phyloP scores from a whole-genome alignment of 2,329 filamentous ascomycete genomes.

The Xylariomycetidae sp. region DNA sequence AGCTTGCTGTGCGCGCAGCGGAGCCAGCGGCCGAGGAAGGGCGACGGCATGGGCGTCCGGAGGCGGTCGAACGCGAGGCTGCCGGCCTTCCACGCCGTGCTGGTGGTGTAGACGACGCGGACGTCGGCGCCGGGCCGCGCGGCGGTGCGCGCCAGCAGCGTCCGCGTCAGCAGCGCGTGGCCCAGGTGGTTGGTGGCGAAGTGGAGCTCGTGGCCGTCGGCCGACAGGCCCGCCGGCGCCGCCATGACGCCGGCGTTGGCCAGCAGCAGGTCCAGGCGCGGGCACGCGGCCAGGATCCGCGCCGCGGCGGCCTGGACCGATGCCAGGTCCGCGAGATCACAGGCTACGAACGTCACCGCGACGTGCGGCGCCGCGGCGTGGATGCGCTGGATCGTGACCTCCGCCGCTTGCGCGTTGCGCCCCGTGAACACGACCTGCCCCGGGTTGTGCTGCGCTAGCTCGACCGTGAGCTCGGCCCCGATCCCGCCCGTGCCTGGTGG shows the following conservation, averaged over 20 bases:
- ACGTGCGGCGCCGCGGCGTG: constrained; percentile 1
- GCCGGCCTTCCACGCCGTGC: constrained; percentile 4
- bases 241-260: constrained; percentile 37
- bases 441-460: constrained; percentile 12
- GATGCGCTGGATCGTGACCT: constrained; percentile 6
- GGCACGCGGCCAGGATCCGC: constrained; percentile 13
- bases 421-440: constrained; percentile 17
- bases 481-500: constrained; percentile 14
- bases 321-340: constrained; percentile 8
- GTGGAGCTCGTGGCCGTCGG: constrained; percentile 36
- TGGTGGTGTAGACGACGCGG: constrained; percentile 9
- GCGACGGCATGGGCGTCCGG: constrained; percentile 6
- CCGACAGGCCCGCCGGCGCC: constrained; percentile 24
- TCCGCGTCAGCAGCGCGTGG: constrained; percentile 31
- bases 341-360: constrained; percentile 7
- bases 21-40: constrained; percentile 8
- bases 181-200: constrained; percentile 38
- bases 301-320: constrained; percentile 23
- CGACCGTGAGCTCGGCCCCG: constrained; percentile 6
- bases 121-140: constrained; percentile 7
- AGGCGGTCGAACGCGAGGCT: constrained; percentile 12
- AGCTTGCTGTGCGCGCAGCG: constrained; percentile 31
- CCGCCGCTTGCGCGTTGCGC: constrained; percentile 14
- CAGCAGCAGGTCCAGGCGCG: constrained; percentile 34
- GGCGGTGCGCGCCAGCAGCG: constrained; percentile 8